A percentile compares a stretch with the other conserved stretches of the same genome.
Evolutionary conservation across 2,329 filamentous ascomycete species (phyloP).

Genomic region (Botrytis hyacinthi): DNA sequence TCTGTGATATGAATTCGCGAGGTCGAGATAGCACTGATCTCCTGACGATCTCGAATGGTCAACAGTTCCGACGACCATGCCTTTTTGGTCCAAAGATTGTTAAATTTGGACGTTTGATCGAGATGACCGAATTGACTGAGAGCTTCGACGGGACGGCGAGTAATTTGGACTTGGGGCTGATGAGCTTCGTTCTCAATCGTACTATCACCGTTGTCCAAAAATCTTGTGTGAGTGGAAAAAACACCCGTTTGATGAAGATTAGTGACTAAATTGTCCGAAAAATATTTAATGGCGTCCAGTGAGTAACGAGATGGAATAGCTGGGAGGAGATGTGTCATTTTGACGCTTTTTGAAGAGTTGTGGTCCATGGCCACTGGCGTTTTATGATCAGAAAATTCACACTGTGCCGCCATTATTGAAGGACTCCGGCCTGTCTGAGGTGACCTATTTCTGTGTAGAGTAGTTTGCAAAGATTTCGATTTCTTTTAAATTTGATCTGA

Average conservation of each 20-base stretch:
- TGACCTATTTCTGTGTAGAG: not conserved
- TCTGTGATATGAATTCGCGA: not conserved
- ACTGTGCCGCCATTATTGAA: not conserved
- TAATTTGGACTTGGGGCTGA: not conserved
- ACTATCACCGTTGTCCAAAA: not conserved
- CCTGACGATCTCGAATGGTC: not conserved
- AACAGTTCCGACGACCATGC: not conserved
- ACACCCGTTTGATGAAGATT: not conserved
- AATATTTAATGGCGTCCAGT: accelerated
- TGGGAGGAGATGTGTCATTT: not conserved
- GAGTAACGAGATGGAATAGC: accelerated
- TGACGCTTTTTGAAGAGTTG: accelerated
- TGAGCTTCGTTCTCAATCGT: not conserved
- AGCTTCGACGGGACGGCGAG: not conserved
- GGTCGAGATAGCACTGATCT: not conserved
- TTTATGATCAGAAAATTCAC: not conserved
- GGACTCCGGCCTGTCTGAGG: not conserved
- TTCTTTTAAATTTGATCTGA: not conserved
- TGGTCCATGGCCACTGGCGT: not conserved
- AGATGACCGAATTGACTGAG: not conserved
- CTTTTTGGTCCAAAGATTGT: conserved; percentile 1
- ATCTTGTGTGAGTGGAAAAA: not conserved
- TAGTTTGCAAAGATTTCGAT: not conserved
- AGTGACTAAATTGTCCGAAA: accelerated
- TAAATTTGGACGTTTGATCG: not conserved